phyloP scores from a whole-genome alignment of 1,139 yeast species.

The Yamadazyma blattariae region DNA sequence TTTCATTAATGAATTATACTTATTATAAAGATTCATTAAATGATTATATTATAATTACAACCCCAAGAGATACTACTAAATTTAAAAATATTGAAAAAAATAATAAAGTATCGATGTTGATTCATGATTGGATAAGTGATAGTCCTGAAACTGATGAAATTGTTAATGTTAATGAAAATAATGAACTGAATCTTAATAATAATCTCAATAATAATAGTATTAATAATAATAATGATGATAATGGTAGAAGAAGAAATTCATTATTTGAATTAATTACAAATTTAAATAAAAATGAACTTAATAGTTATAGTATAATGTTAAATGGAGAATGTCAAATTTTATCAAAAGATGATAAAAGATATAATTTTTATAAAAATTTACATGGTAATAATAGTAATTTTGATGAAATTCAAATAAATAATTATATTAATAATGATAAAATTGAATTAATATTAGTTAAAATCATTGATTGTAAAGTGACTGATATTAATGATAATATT shows the following conservation, averaged over 20 bases:
- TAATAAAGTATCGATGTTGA: conserved; percentile 72
- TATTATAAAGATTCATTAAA: conserved; percentile 43
- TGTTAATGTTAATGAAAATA: conserved; percentile 41
- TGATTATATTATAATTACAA: conserved; percentile 62
- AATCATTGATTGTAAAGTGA: conserved; percentile 69
- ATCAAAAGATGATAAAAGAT: conserved; percentile 28
- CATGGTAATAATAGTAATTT: conserved; percentile 60
- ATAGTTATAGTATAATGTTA: conserved; percentile 76
- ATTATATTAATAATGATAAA: conserved; percentile 49
- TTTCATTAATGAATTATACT: conserved; percentile 84
- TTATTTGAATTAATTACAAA: conserved; percentile 64
- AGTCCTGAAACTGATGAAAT: conserved; percentile 22
- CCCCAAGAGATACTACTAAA: conserved; percentile 68
- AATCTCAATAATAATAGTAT: conserved; percentile 45
- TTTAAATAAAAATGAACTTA: conserved; percentile 71
- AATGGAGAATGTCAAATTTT: conserved; percentile 67
- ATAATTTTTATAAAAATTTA: conserved; percentile 57
- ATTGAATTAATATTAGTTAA: conserved; percentile 65
- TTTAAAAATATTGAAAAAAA: conserved; percentile 62
- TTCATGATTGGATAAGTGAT: conserved; percentile 84
- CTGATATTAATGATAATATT: conserved; percentile 73
- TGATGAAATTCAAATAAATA: conserved; percentile 63
- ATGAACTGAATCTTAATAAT: no score
- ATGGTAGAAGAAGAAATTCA: conserved; percentile 36
- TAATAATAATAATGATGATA: conserved; percentile 22